Percentiles rank a stretch among this genome's conserved stretches.
phyloP scores from a whole-genome alignment of 768 basidiomycete species.

The Krasilnikovozyma curviuscula region DNA sequence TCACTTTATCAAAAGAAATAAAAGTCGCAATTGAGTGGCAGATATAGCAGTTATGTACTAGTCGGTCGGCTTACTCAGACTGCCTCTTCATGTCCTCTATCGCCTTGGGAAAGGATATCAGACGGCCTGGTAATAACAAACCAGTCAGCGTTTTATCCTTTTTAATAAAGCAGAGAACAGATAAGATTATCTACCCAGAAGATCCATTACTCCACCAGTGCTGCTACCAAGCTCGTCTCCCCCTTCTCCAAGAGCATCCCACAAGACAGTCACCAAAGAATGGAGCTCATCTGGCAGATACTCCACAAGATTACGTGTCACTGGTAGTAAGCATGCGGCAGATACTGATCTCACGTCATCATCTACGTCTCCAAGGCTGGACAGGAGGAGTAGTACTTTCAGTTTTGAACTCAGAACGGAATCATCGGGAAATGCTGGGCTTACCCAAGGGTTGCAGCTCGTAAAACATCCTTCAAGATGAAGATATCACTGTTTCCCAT shows the following conservation, averaged over 20 bases:
- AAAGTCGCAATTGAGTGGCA: not conserved
- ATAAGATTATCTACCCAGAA: constrained; percentile 43
- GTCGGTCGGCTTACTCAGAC: no score
- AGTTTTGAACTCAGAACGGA: no score
- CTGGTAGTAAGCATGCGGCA: constrained; percentile 72
- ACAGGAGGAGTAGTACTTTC: not conserved
- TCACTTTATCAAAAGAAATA: constrained; percentile 41
- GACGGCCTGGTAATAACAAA: not conserved
- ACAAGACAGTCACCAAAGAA: constrained; percentile 61
- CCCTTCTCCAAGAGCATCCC: constrained; percentile 77
- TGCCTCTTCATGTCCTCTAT: no score
- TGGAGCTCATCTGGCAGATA: constrained; percentile 47
- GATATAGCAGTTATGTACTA: no score
- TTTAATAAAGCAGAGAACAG: not conserved
- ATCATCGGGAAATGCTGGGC: constrained; percentile 12
- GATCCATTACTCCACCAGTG: constrained; percentile 90
- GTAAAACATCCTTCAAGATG: constrained; percentile 62
- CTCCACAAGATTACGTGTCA: constrained; percentile 61
- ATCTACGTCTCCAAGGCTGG: constrained; percentile 67
- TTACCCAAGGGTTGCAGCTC: constrained; percentile 78
- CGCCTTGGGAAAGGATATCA: not conserved
- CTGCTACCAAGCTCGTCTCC: constrained; percentile 94
- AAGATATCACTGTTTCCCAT: constrained; percentile 9
- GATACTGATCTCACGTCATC: constrained; percentile 94
- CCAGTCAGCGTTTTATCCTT: not conserved